phyloP scores from a whole-genome alignment of 768 basidiomycete species.

The Psilocybe azurescens region DNA sequence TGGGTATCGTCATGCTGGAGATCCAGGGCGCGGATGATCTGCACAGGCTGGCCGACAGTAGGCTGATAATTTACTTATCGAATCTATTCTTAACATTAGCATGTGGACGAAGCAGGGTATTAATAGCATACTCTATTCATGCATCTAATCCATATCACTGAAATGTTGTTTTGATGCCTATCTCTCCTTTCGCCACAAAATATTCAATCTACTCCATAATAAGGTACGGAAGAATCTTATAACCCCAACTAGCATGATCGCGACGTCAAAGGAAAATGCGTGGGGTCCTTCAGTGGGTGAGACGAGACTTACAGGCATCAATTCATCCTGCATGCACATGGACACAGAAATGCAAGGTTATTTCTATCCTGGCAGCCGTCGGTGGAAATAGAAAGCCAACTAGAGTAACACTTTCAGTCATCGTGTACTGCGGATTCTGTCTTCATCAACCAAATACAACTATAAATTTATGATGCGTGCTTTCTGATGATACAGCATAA shows the following conservation, averaged over 20 bases:
- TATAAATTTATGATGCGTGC: too few species aligned
- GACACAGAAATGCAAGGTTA: too few species aligned
- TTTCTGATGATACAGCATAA: too few species aligned
- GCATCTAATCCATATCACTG: not conserved
- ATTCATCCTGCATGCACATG: too few species aligned
- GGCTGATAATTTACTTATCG: not conserved
- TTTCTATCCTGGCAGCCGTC: too few species aligned
- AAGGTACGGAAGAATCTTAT: not conserved
- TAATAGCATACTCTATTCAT: not conserved
- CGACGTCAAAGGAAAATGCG: not conserved
- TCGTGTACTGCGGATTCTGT: too few species aligned
- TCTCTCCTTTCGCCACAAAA: not conserved
- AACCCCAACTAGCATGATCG: not conserved
- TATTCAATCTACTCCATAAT: not conserved
- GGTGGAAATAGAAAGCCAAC: too few species aligned
- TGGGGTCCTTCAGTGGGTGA: not conserved
- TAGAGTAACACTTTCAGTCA: too few species aligned
- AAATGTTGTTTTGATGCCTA: not conserved
- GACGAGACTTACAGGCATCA: too few species aligned
- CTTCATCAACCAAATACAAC: too few species aligned
- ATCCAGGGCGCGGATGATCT: conserved; percentile 84
- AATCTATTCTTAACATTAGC: not conserved
- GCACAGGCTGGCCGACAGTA: conserved; percentile 86
- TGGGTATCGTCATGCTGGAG: conserved; percentile 96
- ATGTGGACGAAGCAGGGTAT: not conserved